Evolutionary conservation across 1,284 basidiomycete genomes (phyloP).

Genomic region (Moesziomyces aphidis): DNA sequence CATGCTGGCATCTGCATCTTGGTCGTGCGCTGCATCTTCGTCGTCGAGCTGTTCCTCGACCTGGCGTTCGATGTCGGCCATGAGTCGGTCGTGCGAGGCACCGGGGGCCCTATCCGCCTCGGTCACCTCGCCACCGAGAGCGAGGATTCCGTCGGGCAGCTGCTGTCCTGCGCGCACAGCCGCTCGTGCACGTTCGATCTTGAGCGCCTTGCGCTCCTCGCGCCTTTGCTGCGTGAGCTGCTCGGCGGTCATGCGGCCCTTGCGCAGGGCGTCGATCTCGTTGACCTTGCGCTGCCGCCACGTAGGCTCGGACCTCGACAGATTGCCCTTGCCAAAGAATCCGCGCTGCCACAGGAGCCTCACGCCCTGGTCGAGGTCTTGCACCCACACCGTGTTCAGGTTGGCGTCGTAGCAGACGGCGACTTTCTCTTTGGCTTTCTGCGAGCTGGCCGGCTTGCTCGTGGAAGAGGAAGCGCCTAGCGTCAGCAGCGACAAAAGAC

Average conservation of each 20-base stretch:
- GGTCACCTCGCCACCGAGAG: constrained; percentile 67
- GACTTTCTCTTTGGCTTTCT: constrained; percentile 26
- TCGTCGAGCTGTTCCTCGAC: constrained; percentile 52
- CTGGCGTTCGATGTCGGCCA: constrained; percentile 50
- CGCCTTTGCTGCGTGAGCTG: constrained; percentile 63
- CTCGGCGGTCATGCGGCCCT: constrained; percentile 61
- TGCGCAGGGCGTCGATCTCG: constrained; percentile 70
- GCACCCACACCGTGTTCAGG: constrained; percentile 56
- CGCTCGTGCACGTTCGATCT: constrained; percentile 64
- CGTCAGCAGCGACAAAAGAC: constrained; percentile 19
- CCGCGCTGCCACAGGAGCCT: constrained; percentile 85
- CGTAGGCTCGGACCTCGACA: constrained; percentile 92
- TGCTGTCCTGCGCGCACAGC: constrained; percentile 64
- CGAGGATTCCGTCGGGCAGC: constrained; percentile 60
- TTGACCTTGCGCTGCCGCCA: constrained; percentile 74
- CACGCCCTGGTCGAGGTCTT: constrained; percentile 48
- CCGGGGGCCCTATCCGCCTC: constrained; percentile 54
- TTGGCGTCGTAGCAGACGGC: constrained; percentile 44
- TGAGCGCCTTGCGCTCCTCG: constrained; percentile 62
- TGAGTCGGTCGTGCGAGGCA: constrained; percentile 45
- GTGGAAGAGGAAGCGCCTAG: constrained; percentile 23
- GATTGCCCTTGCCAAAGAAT: constrained; percentile 95
- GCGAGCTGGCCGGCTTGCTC: not conserved
- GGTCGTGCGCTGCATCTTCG: constrained; percentile 28
- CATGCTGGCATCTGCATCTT: not conserved